Base-by-base conservation (phyloP, 2,329 filamentous ascomycete species). In the Aspergillus calidoustus region DNA sequence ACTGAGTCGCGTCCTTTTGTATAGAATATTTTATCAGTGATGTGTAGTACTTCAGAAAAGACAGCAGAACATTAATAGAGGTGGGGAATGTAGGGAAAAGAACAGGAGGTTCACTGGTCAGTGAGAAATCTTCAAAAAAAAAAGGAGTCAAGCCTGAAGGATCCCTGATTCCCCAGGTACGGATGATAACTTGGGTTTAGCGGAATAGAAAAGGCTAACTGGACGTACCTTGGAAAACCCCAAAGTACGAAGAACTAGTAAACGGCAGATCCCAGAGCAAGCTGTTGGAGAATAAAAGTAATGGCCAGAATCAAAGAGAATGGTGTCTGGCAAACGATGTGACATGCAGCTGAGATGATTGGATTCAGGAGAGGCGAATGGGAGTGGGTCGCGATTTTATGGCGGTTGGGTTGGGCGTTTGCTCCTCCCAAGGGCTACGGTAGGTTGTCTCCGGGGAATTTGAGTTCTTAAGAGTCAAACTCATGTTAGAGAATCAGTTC, bases 281-380 rank as follows among this genome's bases (percentile, higher is more conserved):
- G 23, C 13, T 17, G 22, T 54, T 19, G 25, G 23, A 31, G 22
- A 19, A 13, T 23, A 46, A 51, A 38, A 28, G 15, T 34, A 19
- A 2, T 31, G 41, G 13, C 19, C 34, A 31, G 47, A 44, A 55
- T 34, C 22, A 28, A 17, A 19, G 19, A 19, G 19, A 19, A 19
- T 19, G 19, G 19, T 19, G 19, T 19, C 19, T 19, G 19, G 19
- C 19, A 55, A 57, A 30, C 54, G 41, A 28, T 50, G 56, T 62
- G 60, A 52, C 57, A 63, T 63, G 57, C 57, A 63, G 54, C 30
- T 49, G 44, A 50, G 54, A 38, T 17, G 22, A n/a, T 19, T 47
- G 51, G 47, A 62, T 51, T 62, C 60, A 62, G 60, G 60, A 61
- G 59, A 61, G 60, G 46, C 43, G 53, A 59, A 50, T 17, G 22